phyloP scores from a whole-genome alignment of 176 grass and related monocot species.

The barley (Hordeum vulgare) region MorexV3_pseudomolecules_assembly NC_058523.1:149176495-149176994 shows the following conservation, averaged over 20 bases:
- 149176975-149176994: slow-evolving; percentile 3
- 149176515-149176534: not conserved
- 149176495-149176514: not conserved
- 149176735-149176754: too few relatives aligned
- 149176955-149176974: not conserved
- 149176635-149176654: too few relatives aligned
- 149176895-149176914: slow-evolving; percentile 34
- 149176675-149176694: too few relatives aligned
- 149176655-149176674: too few relatives aligned
- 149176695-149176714: too few relatives aligned
- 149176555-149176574: not conserved
- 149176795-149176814: not conserved
- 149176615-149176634: too few relatives aligned
- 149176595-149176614: too few relatives aligned
- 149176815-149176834: not conserved
- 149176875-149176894: slow-evolving; percentile 9
- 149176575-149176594: too few relatives aligned
- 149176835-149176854: not conserved
- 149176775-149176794: not conserved
- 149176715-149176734: too few relatives aligned
- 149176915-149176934: slow-evolving; percentile 1
- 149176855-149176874: not conserved
- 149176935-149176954: not conserved
- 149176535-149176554: not conserved
- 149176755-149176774: not conserved